Conservation (phyloP, 768 basidiomycete species). For the Lactarius sanguifluus region DNA sequence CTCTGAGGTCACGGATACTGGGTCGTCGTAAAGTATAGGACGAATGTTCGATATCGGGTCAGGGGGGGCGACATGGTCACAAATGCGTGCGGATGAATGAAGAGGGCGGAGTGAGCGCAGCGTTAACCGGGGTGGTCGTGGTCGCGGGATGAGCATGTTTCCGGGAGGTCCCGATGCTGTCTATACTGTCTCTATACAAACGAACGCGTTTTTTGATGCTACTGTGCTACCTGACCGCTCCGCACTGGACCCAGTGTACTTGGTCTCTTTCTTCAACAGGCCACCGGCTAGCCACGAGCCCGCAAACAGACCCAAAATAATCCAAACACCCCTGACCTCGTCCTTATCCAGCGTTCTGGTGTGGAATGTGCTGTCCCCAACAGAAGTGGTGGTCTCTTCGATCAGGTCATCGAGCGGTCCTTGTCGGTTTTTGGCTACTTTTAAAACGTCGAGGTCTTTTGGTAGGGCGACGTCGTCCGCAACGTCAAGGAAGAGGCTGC, state of each 20-base stretch:
- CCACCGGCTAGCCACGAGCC: constrained; percentile 51
- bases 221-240: constrained; percentile 4
- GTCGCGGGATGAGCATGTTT: constrained; percentile 24
- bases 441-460: constrained; percentile 19
- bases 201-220: not conserved
- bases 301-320: constrained; percentile 48
- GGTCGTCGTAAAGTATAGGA: constrained; percentile 72
- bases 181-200: not conserved
- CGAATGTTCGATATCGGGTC: constrained; percentile 79
- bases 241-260: constrained; percentile 29
- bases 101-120: constrained; percentile 26
- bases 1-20: constrained; percentile 32
- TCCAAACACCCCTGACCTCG: constrained; percentile 50
- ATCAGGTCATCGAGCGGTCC: constrained; percentile 25
- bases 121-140: constrained; percentile 20
- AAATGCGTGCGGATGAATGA: constrained; percentile 21
- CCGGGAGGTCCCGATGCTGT: constrained; percentile 11
- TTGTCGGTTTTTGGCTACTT: constrained; percentile 6
- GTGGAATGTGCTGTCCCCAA: constrained; percentile 9
- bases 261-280: constrained; percentile 30
- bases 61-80: constrained; percentile 62
- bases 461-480: constrained; percentile 42
- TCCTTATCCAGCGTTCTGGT: constrained; percentile 43
- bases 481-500: constrained; percentile 38
- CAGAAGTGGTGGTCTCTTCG: constrained; percentile 17